Evolutionary conservation across 2,329 filamentous ascomycete species (phyloP), one percentile per base, ranked within the genome.

Genomic region (Aureobasidium namibiae): DNA sequence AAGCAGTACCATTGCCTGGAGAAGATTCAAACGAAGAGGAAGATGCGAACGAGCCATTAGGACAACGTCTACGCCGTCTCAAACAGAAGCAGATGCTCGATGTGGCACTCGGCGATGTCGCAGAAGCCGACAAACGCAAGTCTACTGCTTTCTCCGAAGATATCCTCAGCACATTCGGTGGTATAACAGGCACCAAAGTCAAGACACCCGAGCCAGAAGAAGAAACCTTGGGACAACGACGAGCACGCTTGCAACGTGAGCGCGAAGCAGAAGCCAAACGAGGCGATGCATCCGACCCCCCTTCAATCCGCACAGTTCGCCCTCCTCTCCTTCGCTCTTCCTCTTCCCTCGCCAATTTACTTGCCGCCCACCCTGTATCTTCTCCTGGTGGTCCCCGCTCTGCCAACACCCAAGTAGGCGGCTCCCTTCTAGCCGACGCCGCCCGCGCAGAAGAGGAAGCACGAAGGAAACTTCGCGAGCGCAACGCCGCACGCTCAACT

Each of bases 181-280:
- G 76, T 63, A 82, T 87, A 61, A 82, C 89, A 63, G 83, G 80
- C 34, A 77, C 80, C 13, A 59, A 62, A 61, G 59, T 38, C 45
- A 39, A 59, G 36, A 60, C 62, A 16, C 65, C 67, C 4, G 69
- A 67, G 18, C 78, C 80, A 62, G 87, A 86, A 64, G 87, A 90
- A 65, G 89, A 94, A 69, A 92, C 89, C 0, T 77, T 94, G 0
- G 89, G 88, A 10, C 88, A 92, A 70, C 84, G 89, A 11, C 84
- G 88, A 0, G 84, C 83, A 29, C 82, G 89, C 26, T 77, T 94
- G 1, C 88, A 91, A 69, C 84, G 85, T 26, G 85, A 88, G 71
- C 85, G 85, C 7, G 80, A 82, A 29, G 69, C 66, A 21, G 24
- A 57, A 24, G 21, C 26, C 39, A 34, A 34, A 26, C 24, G 38